Evolutionary conservation across 139 green algal species (phyloP).

Genomic region (Trebouxia sp.): DNA sequence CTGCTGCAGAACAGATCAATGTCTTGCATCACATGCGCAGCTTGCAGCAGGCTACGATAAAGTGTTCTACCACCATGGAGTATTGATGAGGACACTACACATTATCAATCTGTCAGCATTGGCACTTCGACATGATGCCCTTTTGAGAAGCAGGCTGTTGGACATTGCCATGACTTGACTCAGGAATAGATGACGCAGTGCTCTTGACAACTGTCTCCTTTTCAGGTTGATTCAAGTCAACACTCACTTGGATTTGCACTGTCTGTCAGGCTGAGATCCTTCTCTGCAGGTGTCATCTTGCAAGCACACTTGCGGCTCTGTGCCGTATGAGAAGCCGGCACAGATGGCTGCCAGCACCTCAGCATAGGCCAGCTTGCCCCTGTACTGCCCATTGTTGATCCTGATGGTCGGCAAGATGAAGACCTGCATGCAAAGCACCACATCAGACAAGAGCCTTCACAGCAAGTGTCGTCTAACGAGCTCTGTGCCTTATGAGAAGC

Average conservation of each 20-base stretch:
- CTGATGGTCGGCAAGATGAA: slow-evolving; percentile 89
- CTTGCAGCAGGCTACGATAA: not conserved
- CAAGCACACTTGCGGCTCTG: slow-evolving; percentile 76
- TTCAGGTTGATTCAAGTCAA: too few species aligned
- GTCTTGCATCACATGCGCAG: too few species aligned
- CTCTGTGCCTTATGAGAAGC: slow-evolving; percentile 69
- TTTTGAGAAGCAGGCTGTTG: too few species aligned
- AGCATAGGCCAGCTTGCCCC: slow-evolving; percentile 63
- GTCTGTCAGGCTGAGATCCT: slow-evolving; percentile 55
- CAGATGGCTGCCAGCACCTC: slow-evolving; percentile 87
- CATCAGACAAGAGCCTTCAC: not conserved
- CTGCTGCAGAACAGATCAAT: too few species aligned
- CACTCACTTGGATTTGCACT: slow-evolving; percentile 62
- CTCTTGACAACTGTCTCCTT: too few species aligned
- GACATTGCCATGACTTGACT: too few species aligned
- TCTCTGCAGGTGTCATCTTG: slow-evolving; percentile 69
- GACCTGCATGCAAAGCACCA: slow-evolving; percentile 47
- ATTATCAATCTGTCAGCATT: too few species aligned
- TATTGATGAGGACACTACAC: too few species aligned
- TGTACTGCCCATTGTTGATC: slow-evolving; percentile 90
- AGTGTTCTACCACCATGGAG: too few species aligned
- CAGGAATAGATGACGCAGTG: too few species aligned
- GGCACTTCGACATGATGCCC: too few species aligned
- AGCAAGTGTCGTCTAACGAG: slow-evolving; percentile 74
- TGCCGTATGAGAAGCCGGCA: slow-evolving; percentile 72